Base-by-base conservation (phyloP, 768 basidiomycete species). In the Gloeopeniophorella convolvens region DNA sequence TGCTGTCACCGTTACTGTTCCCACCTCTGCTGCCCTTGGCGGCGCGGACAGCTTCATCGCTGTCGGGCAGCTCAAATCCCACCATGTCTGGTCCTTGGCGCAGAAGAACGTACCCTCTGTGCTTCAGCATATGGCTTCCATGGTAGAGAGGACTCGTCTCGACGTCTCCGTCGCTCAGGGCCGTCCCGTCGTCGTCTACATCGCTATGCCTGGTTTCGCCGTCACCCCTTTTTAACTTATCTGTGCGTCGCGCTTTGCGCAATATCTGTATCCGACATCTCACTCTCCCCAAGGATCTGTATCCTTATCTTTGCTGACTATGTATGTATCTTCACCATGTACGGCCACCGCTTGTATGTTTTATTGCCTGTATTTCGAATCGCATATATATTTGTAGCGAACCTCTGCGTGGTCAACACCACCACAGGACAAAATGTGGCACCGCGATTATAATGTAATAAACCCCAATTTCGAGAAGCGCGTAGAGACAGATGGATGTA, bases 1-100 rank as follows among this genome's bases (percentile, higher is more conserved):
- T 36, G 46, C 46, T 24, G 24, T 47, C 35, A 47, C 46, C 21
- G 46, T 47, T 15, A 47, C 46, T n/a, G 21, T 47, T 10, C 46
- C 46, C 9, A 47, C 35, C 36, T 47, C 46, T 7, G 18, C 31
- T 7, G 15, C 15, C 36, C n/a, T n/a, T n/a, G n/a, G n/a, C n/a
- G 24, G 26, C 16, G 18, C 36, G 23, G 37, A 44, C 36, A 30
- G 32, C 24, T n/a, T 52, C 10, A 31, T 8, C 45, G 45, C 9
- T 36, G 36, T 48, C 32, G 20, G n/a, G 18, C 20, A 43, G 39
- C 26, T 56, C 36, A 53, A 43, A n/a, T 35, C 42, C 31, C 36
- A 33, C 43, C 35, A 47, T 5, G 30, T 47, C 15, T 47, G 46
- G 35, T 16, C 12, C 5, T 34, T 36, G 16, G 36, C 46, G 11